Evolutionary conservation across 768 basidiomycete species (phyloP), one percentile per base, ranked within the genome.

Genomic region (Boletus pseudo-olivaceus): DNA sequence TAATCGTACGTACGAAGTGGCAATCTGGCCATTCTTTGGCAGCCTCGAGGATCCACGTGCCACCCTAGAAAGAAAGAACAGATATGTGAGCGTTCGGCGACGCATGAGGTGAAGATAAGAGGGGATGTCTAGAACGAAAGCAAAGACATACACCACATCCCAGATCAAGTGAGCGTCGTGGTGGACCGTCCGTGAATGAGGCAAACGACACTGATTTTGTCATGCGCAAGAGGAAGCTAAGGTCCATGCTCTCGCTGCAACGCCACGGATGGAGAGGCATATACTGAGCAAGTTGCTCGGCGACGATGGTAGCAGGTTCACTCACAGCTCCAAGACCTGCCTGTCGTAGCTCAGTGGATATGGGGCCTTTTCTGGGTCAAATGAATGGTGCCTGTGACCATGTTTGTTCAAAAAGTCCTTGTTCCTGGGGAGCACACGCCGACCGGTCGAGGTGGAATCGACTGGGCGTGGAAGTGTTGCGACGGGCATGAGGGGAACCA

Each of bases 301-400:
- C 27, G 32, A 30, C 29, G 0, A 49, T 23, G 33, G 23, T 3
- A 17, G 44, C 6, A n/a, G 20, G 26, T 17, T 1, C 11, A 75
- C 83, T 65, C 68, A 90, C 88, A 87, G 71, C 62, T 89, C 87
- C 39, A 90, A 71, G 50, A 88, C 73, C 40, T 82, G 72, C 47
- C 76, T 77, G 65, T 88, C 84, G 66, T 89, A 90, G 26, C 82
- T 84, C 35, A 87, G 65, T 1, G 89, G 89, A 73, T 91, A 91
- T 2, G 88, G 89, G 2, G 86, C 89, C 72, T 90, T 89, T 66
- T 88, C 85, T 37, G 76, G 78, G 57, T 84, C 84, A 63, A 83
- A 84, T 17, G 80, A 76, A 65, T 90, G 89, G 55, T 86, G 83
- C 50, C 76, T 76, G 44, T 79, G 80, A 43, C 87, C 87, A 62